Evolutionary conservation across 1,284 basidiomycete genomes (phyloP).

Genomic region (Papiliotrema laurentii): DNA sequence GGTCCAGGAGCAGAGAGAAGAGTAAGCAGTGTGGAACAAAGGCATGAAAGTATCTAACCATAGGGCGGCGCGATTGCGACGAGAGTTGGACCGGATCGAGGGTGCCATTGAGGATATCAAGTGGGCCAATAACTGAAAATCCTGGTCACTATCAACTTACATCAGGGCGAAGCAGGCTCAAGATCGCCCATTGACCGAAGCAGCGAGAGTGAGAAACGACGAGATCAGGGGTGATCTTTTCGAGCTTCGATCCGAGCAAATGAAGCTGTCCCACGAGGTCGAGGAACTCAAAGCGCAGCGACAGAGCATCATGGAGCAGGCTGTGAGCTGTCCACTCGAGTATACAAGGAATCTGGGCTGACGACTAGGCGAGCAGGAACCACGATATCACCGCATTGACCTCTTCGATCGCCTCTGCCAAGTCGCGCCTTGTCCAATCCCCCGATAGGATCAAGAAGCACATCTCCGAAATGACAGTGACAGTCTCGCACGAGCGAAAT

Average conservation of each 20-base stretch:
- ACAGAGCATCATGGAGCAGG: slow-evolving; percentile 25
- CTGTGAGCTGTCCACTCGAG: slow-evolving; percentile 16
- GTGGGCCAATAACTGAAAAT: slow-evolving; percentile 55
- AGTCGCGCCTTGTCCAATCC: slow-evolving; percentile 74
- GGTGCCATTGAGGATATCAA: slow-evolving; percentile 59
- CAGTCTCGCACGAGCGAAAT: slow-evolving; percentile 58
- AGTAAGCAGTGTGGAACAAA: slow-evolving; percentile 22
- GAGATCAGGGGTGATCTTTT: slow-evolving; percentile 61
- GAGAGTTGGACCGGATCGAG: slow-evolving; percentile 56
- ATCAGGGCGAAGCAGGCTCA: slow-evolving; percentile 61
- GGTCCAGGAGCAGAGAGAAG: slow-evolving; percentile 23
- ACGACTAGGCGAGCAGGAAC: slow-evolving; percentile 18
- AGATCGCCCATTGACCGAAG: slow-evolving; percentile 65
- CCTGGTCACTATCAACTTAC: not conserved
- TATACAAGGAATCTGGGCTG: not conserved
- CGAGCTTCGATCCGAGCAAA: slow-evolving; percentile 59
- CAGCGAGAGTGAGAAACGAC: slow-evolving; percentile 59
- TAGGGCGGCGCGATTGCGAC: slow-evolving; percentile 49
- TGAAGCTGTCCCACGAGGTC: slow-evolving; percentile 48
- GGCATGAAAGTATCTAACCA: no score
- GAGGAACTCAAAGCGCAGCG: slow-evolving; percentile 64
- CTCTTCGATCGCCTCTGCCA: slow-evolving; percentile 55
- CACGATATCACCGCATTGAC: slow-evolving; percentile 22
- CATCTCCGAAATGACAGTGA: slow-evolving; percentile 65
- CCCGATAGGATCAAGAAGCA: slow-evolving; percentile 77